Conservation (phyloP, 768 basidiomycete species). For the Tephrocybe sp. region DNA sequence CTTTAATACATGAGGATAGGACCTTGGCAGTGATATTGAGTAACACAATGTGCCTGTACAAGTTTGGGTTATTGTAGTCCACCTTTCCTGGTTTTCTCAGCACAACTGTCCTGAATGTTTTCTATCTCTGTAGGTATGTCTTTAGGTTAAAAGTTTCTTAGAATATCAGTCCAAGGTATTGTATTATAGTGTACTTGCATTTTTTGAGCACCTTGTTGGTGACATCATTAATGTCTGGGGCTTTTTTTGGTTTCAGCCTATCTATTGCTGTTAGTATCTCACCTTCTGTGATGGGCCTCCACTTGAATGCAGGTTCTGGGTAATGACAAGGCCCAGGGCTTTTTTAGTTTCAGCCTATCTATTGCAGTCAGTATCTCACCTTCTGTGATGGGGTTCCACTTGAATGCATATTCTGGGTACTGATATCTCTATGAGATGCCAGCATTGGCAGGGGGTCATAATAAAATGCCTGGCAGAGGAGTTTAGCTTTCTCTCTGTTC, state of each 20-base stretch:
- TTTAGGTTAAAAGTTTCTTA: constrained; percentile 23
- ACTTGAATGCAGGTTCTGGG: constrained; percentile 21
- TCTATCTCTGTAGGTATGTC: constrained; percentile 26
- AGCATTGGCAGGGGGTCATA: constrained; percentile 4
- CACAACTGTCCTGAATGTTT: constrained; percentile 24
- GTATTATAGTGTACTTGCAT: constrained; percentile 21
- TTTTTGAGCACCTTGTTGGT: constrained; percentile 32
- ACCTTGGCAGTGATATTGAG: constrained; percentile 19
- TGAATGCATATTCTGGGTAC: constrained; percentile 26
- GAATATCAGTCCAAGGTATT: constrained; percentile 27
- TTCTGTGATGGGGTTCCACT: constrained; percentile 19
- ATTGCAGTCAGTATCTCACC: constrained; percentile 26
- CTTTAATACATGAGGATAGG: constrained; percentile 20
- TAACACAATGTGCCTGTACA: constrained; percentile 34
- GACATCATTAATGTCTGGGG: constrained; percentile 21
- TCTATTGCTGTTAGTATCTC: constrained; percentile 26
- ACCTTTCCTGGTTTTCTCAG: constrained; percentile 34
- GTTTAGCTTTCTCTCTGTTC: constrained; percentile 25
- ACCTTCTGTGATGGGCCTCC: constrained; percentile 18
- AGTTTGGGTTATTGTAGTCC: constrained; percentile 30
- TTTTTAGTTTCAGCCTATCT: constrained; percentile 29
- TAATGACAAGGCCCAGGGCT: too few species aligned
- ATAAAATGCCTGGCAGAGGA: constrained; percentile 29
- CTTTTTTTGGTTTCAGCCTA: constrained; percentile 34
- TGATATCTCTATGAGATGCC: constrained; percentile 8